These are phyloP conservation scores for Ganoderma lingzhi DNA, from an alignment of 1,284 basidiomycete species.

Conservation along the genomic window DNA sequence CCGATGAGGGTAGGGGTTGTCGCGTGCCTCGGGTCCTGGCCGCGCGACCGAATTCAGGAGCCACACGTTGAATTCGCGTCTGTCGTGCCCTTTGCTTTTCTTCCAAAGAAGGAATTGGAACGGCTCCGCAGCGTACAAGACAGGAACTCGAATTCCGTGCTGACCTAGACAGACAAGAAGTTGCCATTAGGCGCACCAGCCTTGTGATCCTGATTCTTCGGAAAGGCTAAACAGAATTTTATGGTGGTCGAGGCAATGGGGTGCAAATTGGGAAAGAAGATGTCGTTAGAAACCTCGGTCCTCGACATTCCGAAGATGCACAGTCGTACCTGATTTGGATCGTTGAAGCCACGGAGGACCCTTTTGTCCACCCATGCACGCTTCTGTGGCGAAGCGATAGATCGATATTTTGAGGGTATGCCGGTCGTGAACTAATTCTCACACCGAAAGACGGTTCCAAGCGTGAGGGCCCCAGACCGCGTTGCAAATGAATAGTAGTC, in stretches of 20 bases:
- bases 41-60: background rate
- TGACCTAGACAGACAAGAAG: background rate
- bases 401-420: background rate
- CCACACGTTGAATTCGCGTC: background rate
- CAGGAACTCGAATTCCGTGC: background rate
- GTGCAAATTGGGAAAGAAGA: background rate
- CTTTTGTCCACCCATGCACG: background rate
- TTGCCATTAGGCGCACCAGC: background rate
- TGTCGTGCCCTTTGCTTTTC: background rate
- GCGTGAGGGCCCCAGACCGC: background rate
- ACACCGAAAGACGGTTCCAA: background rate
- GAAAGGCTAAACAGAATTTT: background rate
- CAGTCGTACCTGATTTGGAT: background rate
- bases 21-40: background rate
- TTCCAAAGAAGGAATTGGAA: background rate
- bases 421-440: background rate
- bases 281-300: background rate
- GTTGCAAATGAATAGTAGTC: background rate
- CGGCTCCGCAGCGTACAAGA: background rate
- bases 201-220: background rate
- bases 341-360: background rate
- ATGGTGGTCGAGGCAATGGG: background rate
- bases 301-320: background rate
- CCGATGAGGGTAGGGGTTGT: conserved; percentile 1
- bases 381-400: background rate